Evolutionary conservation across 352 stramenopile genomes (phyloP), one percentile per base, ranked within the genome.

Genomic region (Phytophthora crassamura): DNA sequence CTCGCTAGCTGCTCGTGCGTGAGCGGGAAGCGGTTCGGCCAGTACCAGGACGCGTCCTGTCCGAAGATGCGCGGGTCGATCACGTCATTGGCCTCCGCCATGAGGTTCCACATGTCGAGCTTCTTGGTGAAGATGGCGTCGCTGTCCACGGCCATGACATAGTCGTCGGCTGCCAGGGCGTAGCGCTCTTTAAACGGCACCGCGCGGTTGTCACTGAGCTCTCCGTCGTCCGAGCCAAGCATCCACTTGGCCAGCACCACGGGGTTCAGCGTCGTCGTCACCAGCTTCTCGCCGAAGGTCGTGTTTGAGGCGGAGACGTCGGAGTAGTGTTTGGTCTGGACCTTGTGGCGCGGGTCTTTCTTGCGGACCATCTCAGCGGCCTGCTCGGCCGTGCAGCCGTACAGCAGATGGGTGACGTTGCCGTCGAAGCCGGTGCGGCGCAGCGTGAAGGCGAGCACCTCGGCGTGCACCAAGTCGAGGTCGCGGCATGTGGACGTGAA

Each of bases 101-200:
- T 82, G 18, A 95, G 69, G 46, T 83, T 88, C 71, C 72, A 82
- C 64, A 95, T 77, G 54, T 94, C 85, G 12, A 91, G 9, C 20
- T 86, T 81, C 70, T 93, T 92, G 41, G 84, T 91, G 56, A 95
- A 93, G 57, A 94, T 81, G 20, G 85, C 80, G 63, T 95, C 85
- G 61, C 72, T 90, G 56, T 95, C 87, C 1, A 93, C 80, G 10
- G 90, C 64, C 80, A 92, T 90, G 43, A 95, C 64, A 49, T 87
- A 92, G 43, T 91, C 84, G 42, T 90, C 76, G 28, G 75, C 62
- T 12, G 65, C 48, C 14, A 90, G 49, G 0, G 46, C 60, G 45
- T 78, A 79, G 10, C 68, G 60, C 51, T 88, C 66, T 41, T 64
- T 41, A 33, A 79, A 76, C 5, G 58, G 20, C 25, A 70, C 59